Base-by-base conservation (phyloP, 495 filamentous ascomycete genomes). In the Lepraria neglecta region DNA sequence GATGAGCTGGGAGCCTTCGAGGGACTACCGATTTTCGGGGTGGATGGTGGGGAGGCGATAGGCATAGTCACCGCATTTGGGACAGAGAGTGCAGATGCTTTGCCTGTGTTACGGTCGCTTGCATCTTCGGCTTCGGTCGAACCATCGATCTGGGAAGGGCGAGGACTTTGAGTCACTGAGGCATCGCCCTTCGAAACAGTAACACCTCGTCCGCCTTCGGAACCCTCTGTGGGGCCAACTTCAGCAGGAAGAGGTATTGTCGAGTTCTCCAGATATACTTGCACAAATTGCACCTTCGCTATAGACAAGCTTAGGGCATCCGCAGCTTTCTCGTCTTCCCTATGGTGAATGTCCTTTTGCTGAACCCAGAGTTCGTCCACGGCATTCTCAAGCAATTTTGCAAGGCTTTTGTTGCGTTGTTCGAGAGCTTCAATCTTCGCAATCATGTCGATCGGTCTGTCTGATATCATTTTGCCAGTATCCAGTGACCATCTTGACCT, bases 281-380 rank as follows among this genome's bases (percentile, higher is more conserved):
- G 90, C 38, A 94, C 87, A 57, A 87, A 86, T 67, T 92, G 87
- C 2, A 91, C 76, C 69, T 84, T 88, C 15, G 84, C 82, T 52
- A 91, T 81, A 4, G 85, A 84, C 17, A 87, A 56, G 65, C 87
- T 84, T 17, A 90, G 74, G 9, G 75, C 72, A 55, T 86, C 78
- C 21, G 71, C 64, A 4, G 47, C 47, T 35, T 46, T 21, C 63
- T 64, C 73, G 56, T 67, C 79, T 66, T 64, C 74, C 58, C 64
- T 71, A 64, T 75, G 80, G 57, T 74, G 63, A 45, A 69, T 30
- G 17, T 73, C 68, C 59, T 72, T 74, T 54, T 80, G 76, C 48
- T 72, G 67, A 11, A 74, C 75, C 74, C 80, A 83, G 3, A 98
- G 78, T 43, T 84, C 84, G 2, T 81, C 74, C 48, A 96, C 77